Evolutionary conservation across 202 grass and related monocot genomes (phyloP), one percentile per base, ranked within the genome.

Genomic region (Cymbopogon flexuosus): DNA sequence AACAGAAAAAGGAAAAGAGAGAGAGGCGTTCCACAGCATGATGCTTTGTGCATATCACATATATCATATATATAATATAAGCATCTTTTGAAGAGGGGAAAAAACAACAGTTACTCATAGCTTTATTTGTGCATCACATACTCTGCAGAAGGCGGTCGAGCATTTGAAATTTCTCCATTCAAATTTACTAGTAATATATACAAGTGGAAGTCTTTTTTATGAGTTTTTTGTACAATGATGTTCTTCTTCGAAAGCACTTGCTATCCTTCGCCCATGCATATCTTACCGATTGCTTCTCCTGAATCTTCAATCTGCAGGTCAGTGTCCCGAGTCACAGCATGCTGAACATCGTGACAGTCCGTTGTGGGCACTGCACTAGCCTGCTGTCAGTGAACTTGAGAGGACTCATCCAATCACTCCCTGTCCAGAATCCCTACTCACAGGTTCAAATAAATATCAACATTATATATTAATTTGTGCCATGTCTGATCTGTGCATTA

Each of bases 291-390:
- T 51, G 47, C 16, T 18, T 16, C 46, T 49, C 5, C 14, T 47
- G 13, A 14, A 49, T 18, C 14, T 6, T 51, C 47, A 51, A 78
- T 73, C 8, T 87, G 81, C 84, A 98, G 96, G 96, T 98, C 36
- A 98, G 80, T 80, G 96, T 98, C 58, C 96, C 96, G 15, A 79
- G 84, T 72, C 89, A 95, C 9, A 95, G 72, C 58, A 84, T 98
- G 92, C 62, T 93, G 70, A 91, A 93, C 86, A 81, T 91, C 49
- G 88, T 98, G 36, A 98, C 96, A 52, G 96, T 98, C 22, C 86
- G 96, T 59, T 98, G 96, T 71, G 96, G 92, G 13, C 88, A 98
- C 72, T 98, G 96, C 72, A 81, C 92, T 62, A 95, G 88, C 65
- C 24, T 98, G 76, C 80, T 98, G 68, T 93, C 96, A 58, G 96